A percentile compares a stretch with the other conserved stretches of the same genome.
These are phyloP conservation scores for Lipomyces chichibuensis DNA, from an alignment of 805 yeast species.

Conservation along the genomic window DNA sequence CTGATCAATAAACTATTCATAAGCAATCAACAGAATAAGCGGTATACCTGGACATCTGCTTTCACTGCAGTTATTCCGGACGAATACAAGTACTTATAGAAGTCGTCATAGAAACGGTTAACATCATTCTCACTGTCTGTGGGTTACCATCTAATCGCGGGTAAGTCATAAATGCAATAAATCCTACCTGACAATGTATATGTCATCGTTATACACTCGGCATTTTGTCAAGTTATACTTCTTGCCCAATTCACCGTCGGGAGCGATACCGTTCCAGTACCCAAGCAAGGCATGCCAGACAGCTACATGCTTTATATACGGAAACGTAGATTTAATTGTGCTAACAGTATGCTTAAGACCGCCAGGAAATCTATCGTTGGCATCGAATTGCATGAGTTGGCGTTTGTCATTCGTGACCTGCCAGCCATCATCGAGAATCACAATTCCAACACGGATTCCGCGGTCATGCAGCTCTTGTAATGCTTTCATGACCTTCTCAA, in stretches of 20 bases:
- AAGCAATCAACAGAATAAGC: not conserved
- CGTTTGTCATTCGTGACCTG: conserved; percentile 36
- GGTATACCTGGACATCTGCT: conserved; percentile 39
- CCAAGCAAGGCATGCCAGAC: conserved; percentile 45
- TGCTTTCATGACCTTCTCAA: conserved; percentile 35
- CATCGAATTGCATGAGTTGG: conserved; percentile 37
- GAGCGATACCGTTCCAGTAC: conserved; percentile 42
- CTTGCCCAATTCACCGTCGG: conserved; percentile 37
- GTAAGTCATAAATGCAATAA: not conserved
- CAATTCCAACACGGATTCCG: conserved; percentile 34
- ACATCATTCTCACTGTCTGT: conserved; percentile 27
- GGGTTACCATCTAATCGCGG: conserved; percentile 7
- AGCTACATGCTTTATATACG: conserved; percentile 40
- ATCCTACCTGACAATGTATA: conserved; percentile 21
- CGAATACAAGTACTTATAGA: conserved; percentile 37
- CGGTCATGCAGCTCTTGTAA: conserved; percentile 36
- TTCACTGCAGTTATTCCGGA: conserved; percentile 41
- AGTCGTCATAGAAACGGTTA: conserved; percentile 38
- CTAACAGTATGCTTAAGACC: conserved; percentile 40
- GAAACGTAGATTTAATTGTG: conserved; percentile 30
- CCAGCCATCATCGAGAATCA: conserved; percentile 45
- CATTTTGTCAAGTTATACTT: conserved; percentile 25
- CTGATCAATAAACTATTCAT: not conserved
- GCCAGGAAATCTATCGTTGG: conserved; percentile 39
- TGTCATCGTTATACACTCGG: conserved; percentile 18